These are phyloP conservation scores for Podaxis sp. DNA, from an alignment of 768 basidiomycete genomes.

Conservation along the genomic window DNA sequence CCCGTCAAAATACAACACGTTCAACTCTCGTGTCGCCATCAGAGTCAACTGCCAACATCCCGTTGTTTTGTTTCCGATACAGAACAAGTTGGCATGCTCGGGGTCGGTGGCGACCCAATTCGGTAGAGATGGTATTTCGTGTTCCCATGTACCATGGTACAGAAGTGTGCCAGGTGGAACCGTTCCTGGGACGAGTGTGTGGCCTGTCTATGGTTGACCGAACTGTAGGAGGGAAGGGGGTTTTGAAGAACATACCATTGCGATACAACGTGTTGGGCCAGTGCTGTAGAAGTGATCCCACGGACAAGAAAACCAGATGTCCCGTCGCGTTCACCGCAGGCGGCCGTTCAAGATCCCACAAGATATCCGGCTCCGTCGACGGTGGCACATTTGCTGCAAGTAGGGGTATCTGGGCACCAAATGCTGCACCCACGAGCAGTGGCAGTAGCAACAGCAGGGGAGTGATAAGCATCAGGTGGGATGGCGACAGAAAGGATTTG, in stretches of 20 bases:
- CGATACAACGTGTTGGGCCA: not conserved
- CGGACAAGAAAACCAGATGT: not conserved
- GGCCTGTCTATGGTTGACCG: not conserved
- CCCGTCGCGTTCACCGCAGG: not conserved
- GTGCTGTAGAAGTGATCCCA: not conserved
- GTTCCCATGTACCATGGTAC: not conserved
- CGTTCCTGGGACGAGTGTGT: not conserved
- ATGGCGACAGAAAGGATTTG: not conserved
- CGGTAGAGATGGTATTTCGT: not conserved
- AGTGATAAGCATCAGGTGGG: not conserved
- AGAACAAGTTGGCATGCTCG: constrained; percentile 3
- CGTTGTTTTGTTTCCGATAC: not conserved
- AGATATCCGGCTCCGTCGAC: not conserved
- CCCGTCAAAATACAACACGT: constrained; percentile 53
- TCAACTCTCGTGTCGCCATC: constrained; percentile 36
- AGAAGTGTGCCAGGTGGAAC: not conserved
- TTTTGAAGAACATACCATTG: not conserved
- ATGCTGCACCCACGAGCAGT: not conserved
- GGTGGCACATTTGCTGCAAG: not conserved
- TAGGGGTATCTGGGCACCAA: not conserved
- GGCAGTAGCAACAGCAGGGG: not conserved
- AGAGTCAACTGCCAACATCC: constrained; percentile 43
- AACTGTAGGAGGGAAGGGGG: not conserved
- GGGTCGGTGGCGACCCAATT: constrained; percentile 12
- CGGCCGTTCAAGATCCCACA: not conserved